Evolutionary conservation across 192 early-diverging fungal genomes (phyloP), one percentile per base, ranked within the genome.

Genomic region (Mortierella hygrophila): DNA sequence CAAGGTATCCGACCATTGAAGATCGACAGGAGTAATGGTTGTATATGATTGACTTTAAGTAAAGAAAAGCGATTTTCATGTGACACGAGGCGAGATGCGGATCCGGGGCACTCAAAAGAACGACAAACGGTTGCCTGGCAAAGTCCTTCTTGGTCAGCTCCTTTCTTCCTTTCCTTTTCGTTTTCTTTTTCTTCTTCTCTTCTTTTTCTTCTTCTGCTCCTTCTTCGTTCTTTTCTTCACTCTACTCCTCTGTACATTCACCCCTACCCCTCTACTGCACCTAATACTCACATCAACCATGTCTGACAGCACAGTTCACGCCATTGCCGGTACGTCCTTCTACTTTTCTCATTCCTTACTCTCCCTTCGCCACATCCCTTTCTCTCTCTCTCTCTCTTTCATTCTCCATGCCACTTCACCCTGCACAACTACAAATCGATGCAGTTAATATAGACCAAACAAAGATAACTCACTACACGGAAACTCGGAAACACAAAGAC

Each of bases 281-380:
- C 41, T 40, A 49, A 54, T 9, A 49, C 38, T 40, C 63, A 63
- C 32, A 68, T 38, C 35, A 42, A 88, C 29, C 76, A 92, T 92
- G 91, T 93, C 92, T 83, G 92, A 93, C 85, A 90, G 88, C 77
- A 89, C 92, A 68, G 92, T 91, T 69, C 91, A 93, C 87, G 92
- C 92, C 57, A 79, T 93, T 55, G 92, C 92, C 70, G 92, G 92
- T 91, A 89, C n/a, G 83, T 86, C 26, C 49, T 6, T 52, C 13
- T 21, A 5, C 20, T 18, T 52, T 16, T 6, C 15, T 52, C 69
- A 70, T 70, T 41, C 69, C 69, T 20, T 21, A 20, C 10, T 21
- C 65, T 15, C 26, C 23, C 6, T 38, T 40, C 60, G 44, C 10
- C 41, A 26, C 41, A 26, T 49, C 0, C 72, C 26, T 55, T 16